These are phyloP conservation scores for Crotalaria pallida DNA, from an alignment of 306 rosid genomes.

Conservation along the genomic window DNA sequence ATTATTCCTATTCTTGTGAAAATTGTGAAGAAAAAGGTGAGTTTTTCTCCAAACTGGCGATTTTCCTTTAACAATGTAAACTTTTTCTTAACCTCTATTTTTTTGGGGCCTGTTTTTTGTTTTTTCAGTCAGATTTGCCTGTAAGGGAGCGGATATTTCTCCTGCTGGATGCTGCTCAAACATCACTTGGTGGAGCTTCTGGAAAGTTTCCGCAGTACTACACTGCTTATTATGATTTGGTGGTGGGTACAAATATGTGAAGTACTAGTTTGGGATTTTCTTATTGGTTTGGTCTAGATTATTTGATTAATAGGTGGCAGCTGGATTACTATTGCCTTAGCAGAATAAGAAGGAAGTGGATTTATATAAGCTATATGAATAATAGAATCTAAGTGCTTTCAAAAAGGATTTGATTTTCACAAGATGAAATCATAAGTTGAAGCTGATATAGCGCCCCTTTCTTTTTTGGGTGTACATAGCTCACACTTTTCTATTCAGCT, in stretches of 20 bases:
- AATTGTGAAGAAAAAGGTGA: conserved; percentile 77
- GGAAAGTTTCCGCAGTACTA: conserved; percentile 73
- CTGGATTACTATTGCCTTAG: background rate
- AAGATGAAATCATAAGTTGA: background rate
- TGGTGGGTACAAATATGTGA: conserved; percentile 44
- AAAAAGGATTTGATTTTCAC: background rate
- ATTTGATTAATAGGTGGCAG: background rate
- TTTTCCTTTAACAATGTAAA: background rate
- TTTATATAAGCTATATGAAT: background rate
- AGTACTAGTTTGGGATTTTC: background rate
- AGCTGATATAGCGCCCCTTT: background rate
- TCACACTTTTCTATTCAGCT: background rate
- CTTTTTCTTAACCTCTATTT: background rate
- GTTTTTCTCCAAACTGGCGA: background rate
- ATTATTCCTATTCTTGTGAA: conserved; percentile 59
- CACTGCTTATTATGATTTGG: conserved; percentile 61
- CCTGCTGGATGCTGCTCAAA: conserved; percentile 72
- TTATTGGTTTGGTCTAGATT: background rate
- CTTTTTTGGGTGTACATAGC: too few species aligned
- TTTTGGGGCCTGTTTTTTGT: background rate
- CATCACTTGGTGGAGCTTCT: conserved; percentile 74
- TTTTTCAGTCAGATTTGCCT: conserved; percentile 56
- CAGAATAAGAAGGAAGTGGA: background rate
- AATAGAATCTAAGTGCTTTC: background rate
- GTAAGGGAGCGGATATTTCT: conserved; percentile 65